Evolutionary conservation across 257 asterid genomes (phyloP).

Genomic region (Thymus quinquecostatus): DNA sequence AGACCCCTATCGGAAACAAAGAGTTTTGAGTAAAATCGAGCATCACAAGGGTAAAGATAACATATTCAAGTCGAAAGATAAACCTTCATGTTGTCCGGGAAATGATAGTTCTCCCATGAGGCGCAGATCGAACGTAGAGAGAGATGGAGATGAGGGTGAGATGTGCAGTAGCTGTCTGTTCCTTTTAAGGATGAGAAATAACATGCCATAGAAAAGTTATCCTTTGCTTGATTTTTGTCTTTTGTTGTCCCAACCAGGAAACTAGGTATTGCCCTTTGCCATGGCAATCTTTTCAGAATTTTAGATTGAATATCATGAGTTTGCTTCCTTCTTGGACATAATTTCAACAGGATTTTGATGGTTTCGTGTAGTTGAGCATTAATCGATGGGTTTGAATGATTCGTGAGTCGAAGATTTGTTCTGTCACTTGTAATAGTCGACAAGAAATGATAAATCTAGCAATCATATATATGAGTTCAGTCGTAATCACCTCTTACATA

Average conservation of each 20-base stretch:
- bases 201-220: background rate
- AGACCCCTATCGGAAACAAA: conserved; percentile 14
- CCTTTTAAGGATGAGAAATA: background rate
- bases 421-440: background rate
- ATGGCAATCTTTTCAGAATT: conserved; percentile 1
- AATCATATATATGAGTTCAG: background rate
- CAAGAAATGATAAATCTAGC: background rate
- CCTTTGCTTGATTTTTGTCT: conserved; percentile 26
- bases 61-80: background rate
- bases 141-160: background rate
- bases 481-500: background rate
- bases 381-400: background rate
- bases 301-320: background rate
- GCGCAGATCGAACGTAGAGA: background rate
- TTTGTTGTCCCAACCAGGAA: background rate
- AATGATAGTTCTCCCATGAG: conserved; percentile 25
- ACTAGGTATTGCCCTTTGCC: conserved; percentile 12
- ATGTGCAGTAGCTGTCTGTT: background rate
- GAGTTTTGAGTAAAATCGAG: background rate
- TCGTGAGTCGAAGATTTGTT: background rate
- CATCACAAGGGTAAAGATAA: background rate
- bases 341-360: background rate
- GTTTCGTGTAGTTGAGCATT: background rate
- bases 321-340: background rate
- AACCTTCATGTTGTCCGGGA: conserved; percentile 34